Evolutionary conservation across 768 basidiomycete genomes (phyloP).

Genomic region (Mrakia hoshinonis): DNA sequence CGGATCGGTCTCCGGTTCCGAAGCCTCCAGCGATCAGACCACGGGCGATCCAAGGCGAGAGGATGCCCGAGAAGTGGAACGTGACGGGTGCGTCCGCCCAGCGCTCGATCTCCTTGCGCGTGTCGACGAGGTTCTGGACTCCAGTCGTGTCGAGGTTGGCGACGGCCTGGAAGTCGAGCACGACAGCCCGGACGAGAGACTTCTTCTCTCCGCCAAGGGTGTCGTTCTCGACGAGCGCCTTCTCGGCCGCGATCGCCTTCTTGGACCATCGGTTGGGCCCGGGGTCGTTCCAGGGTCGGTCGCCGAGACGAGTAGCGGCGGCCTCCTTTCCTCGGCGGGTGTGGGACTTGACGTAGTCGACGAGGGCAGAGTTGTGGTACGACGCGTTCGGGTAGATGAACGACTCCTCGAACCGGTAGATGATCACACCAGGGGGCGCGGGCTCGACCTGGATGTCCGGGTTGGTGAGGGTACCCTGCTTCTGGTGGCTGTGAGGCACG

Average conservation of each 20-base stretch:
- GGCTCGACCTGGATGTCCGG: conserved; percentile 59
- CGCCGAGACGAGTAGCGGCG: conserved; percentile 53
- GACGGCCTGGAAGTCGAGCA: conserved; percentile 83
- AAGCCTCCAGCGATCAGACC: conserved; percentile 69
- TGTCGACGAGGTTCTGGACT: conserved; percentile 81
- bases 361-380: conserved; percentile 57
- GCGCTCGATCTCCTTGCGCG: conserved; percentile 74
- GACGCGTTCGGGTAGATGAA: conserved; percentile 52
- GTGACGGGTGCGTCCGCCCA: conserved; percentile 64
- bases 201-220: conserved; percentile 44
- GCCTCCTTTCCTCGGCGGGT: conserved; percentile 71
- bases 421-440: conserved; percentile 74
- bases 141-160: conserved; percentile 83
- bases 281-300: conserved; percentile 91
- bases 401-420: conserved; percentile 76
- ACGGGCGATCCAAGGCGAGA: conserved; percentile 22
- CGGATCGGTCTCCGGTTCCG: conserved; percentile 55
- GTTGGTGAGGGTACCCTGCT: conserved; percentile 49
- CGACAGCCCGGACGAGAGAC: conserved; percentile 71
- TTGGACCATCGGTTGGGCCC: conserved; percentile 48
- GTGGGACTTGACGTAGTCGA: conserved; percentile 68
- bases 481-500: conserved; percentile 55
- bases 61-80: conserved; percentile 73
- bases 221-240: conserved; percentile 10
- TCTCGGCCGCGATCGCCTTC: conserved; percentile 46